A percentile compares a stretch with the other conserved stretches of the same genome.
These are phyloP conservation scores for Diaporthe capsici DNA, from an alignment of 2,329 filamentous ascomycete genomes.

Conservation along the genomic window DNA sequence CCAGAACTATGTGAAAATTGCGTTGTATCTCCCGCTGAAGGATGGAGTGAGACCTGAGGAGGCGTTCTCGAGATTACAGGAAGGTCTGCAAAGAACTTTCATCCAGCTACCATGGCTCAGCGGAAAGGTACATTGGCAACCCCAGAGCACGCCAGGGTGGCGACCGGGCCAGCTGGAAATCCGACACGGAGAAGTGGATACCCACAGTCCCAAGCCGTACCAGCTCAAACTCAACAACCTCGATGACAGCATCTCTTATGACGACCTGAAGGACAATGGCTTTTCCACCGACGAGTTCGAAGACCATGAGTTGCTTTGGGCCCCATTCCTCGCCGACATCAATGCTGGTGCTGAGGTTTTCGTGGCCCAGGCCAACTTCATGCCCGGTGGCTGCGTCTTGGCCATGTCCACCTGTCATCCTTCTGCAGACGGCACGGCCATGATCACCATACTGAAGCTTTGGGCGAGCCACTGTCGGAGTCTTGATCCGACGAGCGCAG, in stretches of 20 bases:
- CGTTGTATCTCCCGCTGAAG: slow-evolving; percentile 31
- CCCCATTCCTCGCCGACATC: slow-evolving; percentile 19
- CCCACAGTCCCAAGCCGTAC: slow-evolving; percentile 32
- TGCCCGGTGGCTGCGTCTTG: slow-evolving; percentile 42
- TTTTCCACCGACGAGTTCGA: slow-evolving; percentile 42
- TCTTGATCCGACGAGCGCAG: neutral
- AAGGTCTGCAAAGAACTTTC: slow-evolving; percentile 39
- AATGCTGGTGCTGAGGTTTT: slow-evolving; percentile 42
- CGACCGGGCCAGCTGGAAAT: slow-evolving; percentile 44
- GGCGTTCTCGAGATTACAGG: slow-evolving; percentile 37
- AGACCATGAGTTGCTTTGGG: slow-evolving; percentile 39
- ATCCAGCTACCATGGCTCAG: slow-evolving; percentile 43
- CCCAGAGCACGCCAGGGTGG: slow-evolving; percentile 36
- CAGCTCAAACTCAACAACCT: slow-evolving; percentile 54
- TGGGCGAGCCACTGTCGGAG: slow-evolving; percentile 42
- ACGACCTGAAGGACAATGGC: slow-evolving; percentile 40
- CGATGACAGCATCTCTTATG: slow-evolving; percentile 33
- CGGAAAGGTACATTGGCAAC: slow-evolving; percentile 39
- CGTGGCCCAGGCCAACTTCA: slow-evolving; percentile 44
- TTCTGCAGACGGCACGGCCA: slow-evolving; percentile 36
- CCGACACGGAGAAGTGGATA: slow-evolving; percentile 37
- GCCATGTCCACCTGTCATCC: slow-evolving; percentile 21
- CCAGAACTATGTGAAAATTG: neutral
- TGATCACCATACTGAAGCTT: slow-evolving; percentile 16
- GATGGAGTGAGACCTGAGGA: neutral